Conservation (phyloP, 225 moss, liverwort and hornwort species). For the Lunularia cruciata region DNA sequence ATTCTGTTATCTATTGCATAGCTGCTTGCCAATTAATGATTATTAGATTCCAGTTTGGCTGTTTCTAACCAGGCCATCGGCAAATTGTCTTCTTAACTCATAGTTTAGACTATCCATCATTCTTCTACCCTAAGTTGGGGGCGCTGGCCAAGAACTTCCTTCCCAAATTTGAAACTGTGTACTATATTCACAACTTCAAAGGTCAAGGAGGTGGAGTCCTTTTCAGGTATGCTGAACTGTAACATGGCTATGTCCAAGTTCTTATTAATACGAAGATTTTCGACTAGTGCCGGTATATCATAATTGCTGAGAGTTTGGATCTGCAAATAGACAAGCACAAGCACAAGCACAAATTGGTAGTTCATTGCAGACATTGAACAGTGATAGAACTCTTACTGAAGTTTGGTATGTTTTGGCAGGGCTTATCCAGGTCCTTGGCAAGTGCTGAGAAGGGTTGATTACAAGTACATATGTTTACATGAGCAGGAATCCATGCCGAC, state of each 20-base stretch:
- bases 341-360: too few species aligned
- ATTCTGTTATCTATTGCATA: neutral
- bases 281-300: too few species aligned
- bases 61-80: neutral
- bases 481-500: slow-evolving; percentile 82
- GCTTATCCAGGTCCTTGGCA: slow-evolving; percentile 91
- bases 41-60: neutral
- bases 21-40: neutral
- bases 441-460: slow-evolving; percentile 55
- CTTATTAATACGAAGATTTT: too few species aligned
- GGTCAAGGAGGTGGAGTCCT: slow-evolving; percentile 72
- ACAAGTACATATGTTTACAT: slow-evolving; percentile 60
- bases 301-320: too few species aligned
- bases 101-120: slow-evolving; percentile 75
- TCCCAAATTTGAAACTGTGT: slow-evolving; percentile 91
- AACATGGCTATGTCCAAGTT: too few species aligned
- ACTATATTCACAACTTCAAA: slow-evolving; percentile 98
- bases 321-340: too few species aligned
- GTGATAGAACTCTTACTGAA: too few species aligned
- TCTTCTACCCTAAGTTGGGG: slow-evolving; percentile 95
- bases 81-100: neutral
- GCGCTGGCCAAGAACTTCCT: slow-evolving; percentile 82
- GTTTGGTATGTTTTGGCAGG: slow-evolving; percentile 36
- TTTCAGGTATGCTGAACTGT: slow-evolving; percentile 55
- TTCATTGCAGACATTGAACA: too few species aligned